Conservation (phyloP, 176 grass and related monocot genomes). For the Juncus inflexus region DNA sequence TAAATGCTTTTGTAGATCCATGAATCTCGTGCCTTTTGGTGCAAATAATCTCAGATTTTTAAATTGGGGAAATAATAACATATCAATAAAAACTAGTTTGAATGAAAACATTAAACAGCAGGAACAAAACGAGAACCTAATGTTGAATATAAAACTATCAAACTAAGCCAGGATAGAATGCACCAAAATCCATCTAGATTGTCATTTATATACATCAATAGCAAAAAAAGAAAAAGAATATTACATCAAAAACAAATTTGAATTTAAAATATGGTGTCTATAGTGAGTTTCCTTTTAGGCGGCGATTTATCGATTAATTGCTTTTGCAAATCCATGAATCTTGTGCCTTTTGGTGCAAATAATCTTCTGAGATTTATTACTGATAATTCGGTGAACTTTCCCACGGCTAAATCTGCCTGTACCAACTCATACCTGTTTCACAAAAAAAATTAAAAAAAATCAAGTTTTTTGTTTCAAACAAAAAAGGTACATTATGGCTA, state of each 20-base stretch:
- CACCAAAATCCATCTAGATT: too few species aligned
- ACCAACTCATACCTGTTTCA: constrained; percentile 80
- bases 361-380: constrained; percentile 94
- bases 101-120: too few species aligned
- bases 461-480: background rate
- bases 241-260: too few species aligned
- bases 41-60: constrained; percentile 82
- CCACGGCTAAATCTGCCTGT: constrained; percentile 68
- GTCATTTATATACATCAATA: too few species aligned
- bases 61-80: too few species aligned
- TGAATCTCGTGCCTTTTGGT: constrained; percentile 68
- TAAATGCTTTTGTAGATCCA: constrained; percentile 93
- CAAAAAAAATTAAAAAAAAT: constrained; percentile 1
- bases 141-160: too few species aligned
- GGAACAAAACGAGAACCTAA: too few species aligned
- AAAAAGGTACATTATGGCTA: background rate
- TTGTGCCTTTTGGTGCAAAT: constrained; percentile 67
- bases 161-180: too few species aligned
- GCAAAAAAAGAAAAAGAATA: too few species aligned
- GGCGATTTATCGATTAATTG: constrained; percentile 79
- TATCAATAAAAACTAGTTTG: too few species aligned
- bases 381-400: constrained; percentile 65
- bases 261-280: constrained; percentile 31
- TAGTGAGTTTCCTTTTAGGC: constrained; percentile 39
- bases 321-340: constrained; percentile 95